Conservation (phyloP, 805 yeast genomes). For the Kodamaea laetipori region DNA sequence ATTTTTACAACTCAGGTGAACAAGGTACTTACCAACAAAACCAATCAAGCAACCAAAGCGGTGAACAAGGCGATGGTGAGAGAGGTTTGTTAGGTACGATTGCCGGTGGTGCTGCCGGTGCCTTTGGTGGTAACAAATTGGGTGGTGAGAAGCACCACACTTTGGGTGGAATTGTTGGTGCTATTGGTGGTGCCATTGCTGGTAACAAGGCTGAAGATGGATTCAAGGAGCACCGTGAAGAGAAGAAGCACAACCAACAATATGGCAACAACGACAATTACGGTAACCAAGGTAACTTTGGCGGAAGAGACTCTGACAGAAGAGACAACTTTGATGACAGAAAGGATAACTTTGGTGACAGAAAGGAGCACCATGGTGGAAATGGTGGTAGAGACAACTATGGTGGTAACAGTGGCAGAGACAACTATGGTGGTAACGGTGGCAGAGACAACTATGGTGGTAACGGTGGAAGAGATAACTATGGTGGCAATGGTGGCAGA, state of each 20-base stretch:
- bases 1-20: constrained; percentile 28
- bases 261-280: constrained; percentile 13
- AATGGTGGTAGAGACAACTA: constrained; percentile 6
- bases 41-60: constrained; percentile 15
- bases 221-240: constrained; percentile 19
- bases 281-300: constrained; percentile 10
- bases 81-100: constrained; percentile 29
- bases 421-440: constrained; percentile 10
- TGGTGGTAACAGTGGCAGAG: constrained; percentile 5
- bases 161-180: constrained; percentile 32
- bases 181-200: constrained; percentile 31
- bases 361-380: constrained; percentile 7
- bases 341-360: constrained; percentile 9
- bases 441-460: constrained; percentile 5
- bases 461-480: constrained; percentile 8
- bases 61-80: constrained; percentile 25
- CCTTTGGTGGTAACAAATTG: constrained; percentile 29
- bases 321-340: constrained; percentile 11
- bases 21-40: constrained; percentile 22
- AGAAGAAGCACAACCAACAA: constrained; percentile 13
- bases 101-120: constrained; percentile 36
- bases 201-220: constrained; percentile 31
- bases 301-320: constrained; percentile 10
- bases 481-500: constrained; percentile 11
- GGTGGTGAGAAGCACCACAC: constrained; percentile 27